Evolutionary conservation across 176 grass and related monocot species (phyloP).

Genomic region (Cocos nucifera): DNA sequence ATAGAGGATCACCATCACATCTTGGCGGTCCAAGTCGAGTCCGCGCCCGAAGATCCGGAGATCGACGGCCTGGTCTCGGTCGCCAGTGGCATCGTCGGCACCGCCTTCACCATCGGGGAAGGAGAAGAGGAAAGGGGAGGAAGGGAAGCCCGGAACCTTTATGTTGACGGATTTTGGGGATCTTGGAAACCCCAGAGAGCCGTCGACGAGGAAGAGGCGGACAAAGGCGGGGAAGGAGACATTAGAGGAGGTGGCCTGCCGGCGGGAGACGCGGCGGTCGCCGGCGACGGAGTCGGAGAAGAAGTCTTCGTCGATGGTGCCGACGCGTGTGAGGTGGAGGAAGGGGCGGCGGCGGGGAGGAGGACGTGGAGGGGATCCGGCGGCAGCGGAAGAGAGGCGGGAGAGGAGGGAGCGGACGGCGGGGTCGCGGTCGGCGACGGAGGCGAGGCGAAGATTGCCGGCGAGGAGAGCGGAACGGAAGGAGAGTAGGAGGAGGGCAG

Average conservation of each 20-base stretch:
- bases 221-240: conserved; percentile 24
- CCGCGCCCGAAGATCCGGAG: conserved; percentile 26
- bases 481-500: conserved; percentile 52
- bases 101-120: background rate
- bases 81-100: background rate
- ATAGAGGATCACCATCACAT: conserved; percentile 47
- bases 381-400: conserved; percentile 37
- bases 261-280: conserved; percentile 22
- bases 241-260: conserved; percentile 8
- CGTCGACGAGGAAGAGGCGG: conserved; percentile 20
- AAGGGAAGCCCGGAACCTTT: conserved; percentile 15
- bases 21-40: conserved; percentile 48
- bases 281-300: conserved; percentile 26
- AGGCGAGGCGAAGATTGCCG: conserved; percentile 48
- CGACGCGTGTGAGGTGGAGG: conserved; percentile 7
- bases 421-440: conserved; percentile 55
- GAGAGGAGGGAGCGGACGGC: conserved; percentile 51
- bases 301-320: conserved; percentile 30
- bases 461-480: conserved; percentile 76
- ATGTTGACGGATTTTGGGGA: conserved; percentile 32
- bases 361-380: background rate
- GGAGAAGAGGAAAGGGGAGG: conserved; percentile 30
- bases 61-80: conserved; percentile 16
- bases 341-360: conserved; percentile 46
- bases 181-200: conserved; percentile 25